Evolutionary conservation across 495 filamentous ascomycete genomes (phyloP).

Genomic region (Melanomma pulvis-pyrius): DNA sequence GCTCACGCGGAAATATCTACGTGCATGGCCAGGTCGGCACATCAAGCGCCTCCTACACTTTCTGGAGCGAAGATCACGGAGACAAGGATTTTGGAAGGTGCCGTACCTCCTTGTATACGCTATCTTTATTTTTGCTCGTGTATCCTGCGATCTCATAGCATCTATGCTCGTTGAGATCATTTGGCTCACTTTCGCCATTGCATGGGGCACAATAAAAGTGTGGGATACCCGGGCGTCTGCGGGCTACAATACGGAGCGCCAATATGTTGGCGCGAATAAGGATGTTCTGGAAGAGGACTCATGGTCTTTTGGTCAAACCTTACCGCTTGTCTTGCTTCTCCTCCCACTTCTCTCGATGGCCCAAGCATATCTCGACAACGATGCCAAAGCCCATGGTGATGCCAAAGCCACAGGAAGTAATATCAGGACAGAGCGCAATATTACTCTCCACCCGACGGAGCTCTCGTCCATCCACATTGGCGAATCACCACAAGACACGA

Average conservation of each 20-base stretch:
- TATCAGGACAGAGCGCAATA: background rate
- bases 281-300: conserved; percentile 24
- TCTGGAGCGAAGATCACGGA: background rate
- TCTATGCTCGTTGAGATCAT: conserved; percentile 27
- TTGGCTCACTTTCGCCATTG: conserved; percentile 30
- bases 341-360: conserved; percentile 24
- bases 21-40: conserved; percentile 5
- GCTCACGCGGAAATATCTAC: conserved; percentile 15
- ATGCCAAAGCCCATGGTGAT: background rate
- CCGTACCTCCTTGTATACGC: conserved; percentile 10
- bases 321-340: conserved; percentile 26
- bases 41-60: conserved; percentile 7
- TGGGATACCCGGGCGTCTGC: conserved; percentile 16
- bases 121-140: conserved; percentile 7
- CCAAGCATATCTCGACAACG: conserved; percentile 24
- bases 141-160: conserved; percentile 12
- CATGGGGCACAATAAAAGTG: conserved; percentile 31
- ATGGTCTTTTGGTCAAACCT: conserved; percentile 31
- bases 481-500: background rate
- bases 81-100: background rate
- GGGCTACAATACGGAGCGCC: background rate
- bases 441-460: background rate
- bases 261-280: conserved; percentile 15
- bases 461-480: background rate
- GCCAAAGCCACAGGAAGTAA: background rate